Conservation (phyloP, 2,329 filamentous ascomycete genomes). For the Fusarium continuum region DNA sequence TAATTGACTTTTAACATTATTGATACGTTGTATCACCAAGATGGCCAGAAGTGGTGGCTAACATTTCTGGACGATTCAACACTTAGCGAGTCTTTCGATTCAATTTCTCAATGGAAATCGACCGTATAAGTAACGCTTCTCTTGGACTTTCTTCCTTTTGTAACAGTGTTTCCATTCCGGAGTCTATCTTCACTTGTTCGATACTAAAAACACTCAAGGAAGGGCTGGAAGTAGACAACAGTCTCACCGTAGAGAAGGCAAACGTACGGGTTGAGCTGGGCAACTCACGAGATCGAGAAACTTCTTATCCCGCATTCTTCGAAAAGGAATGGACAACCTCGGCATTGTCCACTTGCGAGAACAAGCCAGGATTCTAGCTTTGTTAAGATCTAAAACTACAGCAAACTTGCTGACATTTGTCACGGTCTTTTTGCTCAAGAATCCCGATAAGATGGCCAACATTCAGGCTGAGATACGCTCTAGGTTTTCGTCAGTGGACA, state of each 20-base stretch:
- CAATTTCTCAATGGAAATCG: neutral
- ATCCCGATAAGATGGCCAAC: neutral
- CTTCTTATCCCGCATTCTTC: constrained; percentile 24
- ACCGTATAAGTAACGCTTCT: constrained; percentile 15
- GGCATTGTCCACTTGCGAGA: constrained; percentile 6
- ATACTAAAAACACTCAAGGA: constrained; percentile 2
- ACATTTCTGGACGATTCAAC: constrained; percentile 3
- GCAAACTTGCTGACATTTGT: constrained; percentile 3
- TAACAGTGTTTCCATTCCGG: constrained; percentile 11
- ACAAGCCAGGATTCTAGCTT: constrained; percentile 23
- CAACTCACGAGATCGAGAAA: neutral
- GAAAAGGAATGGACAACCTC: neutral
- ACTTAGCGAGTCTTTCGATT: constrained; percentile 26
- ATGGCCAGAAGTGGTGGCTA: fast-evolving
- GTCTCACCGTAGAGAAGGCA: constrained; percentile 7
- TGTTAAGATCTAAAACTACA: constrained; percentile 22
- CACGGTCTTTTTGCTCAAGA: neutral
- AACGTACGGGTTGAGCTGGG: constrained; percentile 1
- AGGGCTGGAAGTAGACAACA: neutral
- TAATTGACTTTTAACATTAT: constrained; percentile 29
- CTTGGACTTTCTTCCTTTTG: neutral
- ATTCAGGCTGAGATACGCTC: constrained; percentile 20
- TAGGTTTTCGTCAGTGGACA: neutral
- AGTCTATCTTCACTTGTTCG: neutral
- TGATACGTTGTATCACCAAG: neutral